Evolutionary conservation across 164 flowering plant species (phyloP).

Genomic region (Chimonanthus salicifolius): DNA sequence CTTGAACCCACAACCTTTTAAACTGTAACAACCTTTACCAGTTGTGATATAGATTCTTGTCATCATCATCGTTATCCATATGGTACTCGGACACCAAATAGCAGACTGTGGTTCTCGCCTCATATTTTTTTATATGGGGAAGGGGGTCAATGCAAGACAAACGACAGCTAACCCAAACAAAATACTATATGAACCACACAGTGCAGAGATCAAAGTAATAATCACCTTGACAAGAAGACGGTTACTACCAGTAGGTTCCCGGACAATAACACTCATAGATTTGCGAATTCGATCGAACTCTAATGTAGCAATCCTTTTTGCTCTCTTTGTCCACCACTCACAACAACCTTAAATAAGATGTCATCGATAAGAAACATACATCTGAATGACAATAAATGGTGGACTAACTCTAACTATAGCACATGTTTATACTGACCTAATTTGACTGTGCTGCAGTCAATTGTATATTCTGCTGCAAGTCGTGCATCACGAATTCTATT

Average conservation of each 20-base stretch:
- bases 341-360: slow-evolving; percentile 50
- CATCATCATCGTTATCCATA: too few relatives aligned
- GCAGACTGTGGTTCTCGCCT: neutral
- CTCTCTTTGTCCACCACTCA: slow-evolving; percentile 73
- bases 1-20: too few relatives aligned
- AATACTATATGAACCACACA: neutral
- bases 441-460: slow-evolving; percentile 51
- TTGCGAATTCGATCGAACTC: slow-evolving; percentile 85
- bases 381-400: neutral
- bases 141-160: neutral
- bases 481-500: slow-evolving; percentile 52
- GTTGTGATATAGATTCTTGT: too few relatives aligned
- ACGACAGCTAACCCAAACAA: neutral
- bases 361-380: slow-evolving; percentile 6
- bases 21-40: too few relatives aligned
- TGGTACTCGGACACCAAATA: too few relatives aligned
- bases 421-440: slow-evolving; percentile 44
- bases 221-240: slow-evolving; percentile 88
- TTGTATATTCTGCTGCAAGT: slow-evolving; percentile 53
- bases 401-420: neutral
- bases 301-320: slow-evolving; percentile 66
- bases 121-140: neutral
- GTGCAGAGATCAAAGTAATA: neutral
- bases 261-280: slow-evolving; percentile 77
- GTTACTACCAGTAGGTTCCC: slow-evolving; percentile 58